These are phyloP conservation scores for Alternaria viburni DNA, from an alignment of 2,329 filamentous ascomycete species.

Conservation along the genomic window DNA sequence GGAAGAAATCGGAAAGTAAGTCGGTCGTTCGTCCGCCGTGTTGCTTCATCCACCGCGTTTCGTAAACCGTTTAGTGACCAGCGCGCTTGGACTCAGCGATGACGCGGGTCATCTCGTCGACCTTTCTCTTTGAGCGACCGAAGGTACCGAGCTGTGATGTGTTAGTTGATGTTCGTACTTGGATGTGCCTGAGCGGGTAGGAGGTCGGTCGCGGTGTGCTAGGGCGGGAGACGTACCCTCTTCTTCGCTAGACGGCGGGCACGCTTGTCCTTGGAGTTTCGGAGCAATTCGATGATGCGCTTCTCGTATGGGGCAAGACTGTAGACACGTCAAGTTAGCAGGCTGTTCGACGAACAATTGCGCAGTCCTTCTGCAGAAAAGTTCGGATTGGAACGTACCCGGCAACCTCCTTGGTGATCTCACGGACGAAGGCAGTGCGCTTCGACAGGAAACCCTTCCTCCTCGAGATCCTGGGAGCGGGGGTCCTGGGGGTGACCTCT, in stretches of 20 bases:
- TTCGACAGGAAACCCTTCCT: slow-evolving; percentile 97
- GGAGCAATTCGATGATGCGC: slow-evolving; percentile 97
- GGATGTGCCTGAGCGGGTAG: not conserved
- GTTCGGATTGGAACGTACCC: slow-evolving; percentile 66
- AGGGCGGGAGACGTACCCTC: slow-evolving; percentile 69
- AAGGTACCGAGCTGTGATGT: slow-evolving; percentile 86
- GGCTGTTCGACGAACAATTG: not conserved
- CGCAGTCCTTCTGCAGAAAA: not conserved
- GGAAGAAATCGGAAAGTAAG: slow-evolving; percentile 42
- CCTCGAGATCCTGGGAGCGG: slow-evolving; percentile 61
- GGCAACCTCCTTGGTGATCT: slow-evolving; percentile 98
- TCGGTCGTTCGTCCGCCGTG: slow-evolving; percentile 28
- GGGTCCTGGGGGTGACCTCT: slow-evolving; percentile 60
- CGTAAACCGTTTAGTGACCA: slow-evolving; percentile 63
- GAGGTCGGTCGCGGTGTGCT: not conserved
- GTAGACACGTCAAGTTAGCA: slow-evolving; percentile 15
- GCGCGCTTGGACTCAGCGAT: slow-evolving; percentile 93
- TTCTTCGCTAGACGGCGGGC: slow-evolving; percentile 99
- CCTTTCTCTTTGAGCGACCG: slow-evolving; percentile 98
- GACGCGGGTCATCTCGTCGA: slow-evolving; percentile 97
- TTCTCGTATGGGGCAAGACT: slow-evolving; percentile 72
- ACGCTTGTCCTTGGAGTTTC: slow-evolving; percentile 99
- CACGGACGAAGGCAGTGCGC: slow-evolving; percentile 94
- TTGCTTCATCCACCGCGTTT: slow-evolving; percentile 30
- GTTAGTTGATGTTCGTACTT: slow-evolving; percentile 34